These are phyloP conservation scores for Aspergillus sclerotiicarbonarius DNA, from an alignment of 495 filamentous ascomycete genomes.

Conservation along the genomic window DNA sequence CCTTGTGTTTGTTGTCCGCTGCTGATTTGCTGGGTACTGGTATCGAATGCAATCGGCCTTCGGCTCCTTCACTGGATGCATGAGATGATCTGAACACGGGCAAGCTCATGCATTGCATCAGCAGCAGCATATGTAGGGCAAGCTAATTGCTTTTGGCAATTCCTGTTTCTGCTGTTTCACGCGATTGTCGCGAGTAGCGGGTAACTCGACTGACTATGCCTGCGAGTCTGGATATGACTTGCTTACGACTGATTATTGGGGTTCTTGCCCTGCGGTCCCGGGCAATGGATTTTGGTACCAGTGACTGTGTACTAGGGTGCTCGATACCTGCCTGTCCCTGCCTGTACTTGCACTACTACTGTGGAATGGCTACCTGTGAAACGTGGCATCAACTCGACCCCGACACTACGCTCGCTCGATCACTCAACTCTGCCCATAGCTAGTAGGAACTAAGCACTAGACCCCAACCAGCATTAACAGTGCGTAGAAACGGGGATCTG, in stretches of 20 bases:
- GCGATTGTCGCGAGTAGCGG: conserved; percentile 14
- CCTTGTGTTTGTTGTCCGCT: conserved; percentile 10
- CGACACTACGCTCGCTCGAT: background rate
- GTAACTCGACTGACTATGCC: background rate
- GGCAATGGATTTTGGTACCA: background rate
- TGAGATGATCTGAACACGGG: conserved; percentile 10
- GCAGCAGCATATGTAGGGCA: conserved; percentile 4
- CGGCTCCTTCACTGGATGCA: conserved; percentile 4
- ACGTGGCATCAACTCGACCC: conserved; percentile 9
- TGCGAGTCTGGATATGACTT: conserved; percentile 3
- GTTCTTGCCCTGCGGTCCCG: background rate
- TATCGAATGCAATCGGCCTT: background rate
- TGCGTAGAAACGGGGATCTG: background rate
- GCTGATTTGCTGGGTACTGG: conserved; percentile 6
- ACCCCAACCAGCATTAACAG: background rate
- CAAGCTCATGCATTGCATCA: conserved; percentile 11
- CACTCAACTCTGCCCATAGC: background rate
- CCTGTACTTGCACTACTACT: background rate
- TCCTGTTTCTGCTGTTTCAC: conserved; percentile 1
- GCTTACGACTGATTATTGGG: background rate
- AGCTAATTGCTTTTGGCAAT: background rate
- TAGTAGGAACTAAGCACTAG: background rate
- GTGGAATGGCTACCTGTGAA: conserved; percentile 2
- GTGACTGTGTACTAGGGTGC: background rate
- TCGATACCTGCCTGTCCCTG: background rate